Conservation (phyloP, 148 eudicot species). For the Pouteria glomerata region DNA sequence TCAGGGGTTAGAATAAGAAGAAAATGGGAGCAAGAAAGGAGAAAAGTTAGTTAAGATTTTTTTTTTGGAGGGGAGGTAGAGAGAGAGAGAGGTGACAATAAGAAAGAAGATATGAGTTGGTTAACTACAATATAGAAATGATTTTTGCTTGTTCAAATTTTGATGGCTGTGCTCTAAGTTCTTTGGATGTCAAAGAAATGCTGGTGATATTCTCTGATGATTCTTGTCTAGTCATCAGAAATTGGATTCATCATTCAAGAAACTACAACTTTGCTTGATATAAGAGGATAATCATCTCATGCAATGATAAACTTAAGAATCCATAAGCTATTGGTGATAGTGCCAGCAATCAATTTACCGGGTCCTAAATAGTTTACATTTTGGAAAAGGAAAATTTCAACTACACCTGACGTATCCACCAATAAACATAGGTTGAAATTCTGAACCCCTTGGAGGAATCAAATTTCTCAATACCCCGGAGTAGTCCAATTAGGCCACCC, state of each 20-base stretch:
- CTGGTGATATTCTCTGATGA: neutral
- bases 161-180: neutral
- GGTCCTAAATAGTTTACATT: neutral
- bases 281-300: constrained; percentile 8
- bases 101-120: too few relatives aligned
- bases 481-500: constrained; percentile 95
- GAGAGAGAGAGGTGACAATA: too few relatives aligned
- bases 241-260: neutral
- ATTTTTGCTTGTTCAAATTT: neutral
- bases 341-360: neutral
- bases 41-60: too few relatives aligned
- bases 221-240: neutral
- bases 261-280: neutral
- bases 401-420: constrained; percentile 97
- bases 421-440: constrained; percentile 93
- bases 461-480: constrained; percentile 92
- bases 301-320: neutral
- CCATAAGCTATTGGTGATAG: neutral
- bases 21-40: too few relatives aligned
- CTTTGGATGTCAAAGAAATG: neutral
- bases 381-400: neutral
- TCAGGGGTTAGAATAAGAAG: too few relatives aligned
- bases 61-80: too few relatives aligned
- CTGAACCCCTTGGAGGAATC: constrained; percentile 95
- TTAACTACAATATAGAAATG: too few relatives aligned